A percentile compares a stretch with the other conserved stretches of the same genome.
Evolutionary conservation across 768 basidiomycete genomes (phyloP).

Genomic region (Clitopilus hobsonii): DNA sequence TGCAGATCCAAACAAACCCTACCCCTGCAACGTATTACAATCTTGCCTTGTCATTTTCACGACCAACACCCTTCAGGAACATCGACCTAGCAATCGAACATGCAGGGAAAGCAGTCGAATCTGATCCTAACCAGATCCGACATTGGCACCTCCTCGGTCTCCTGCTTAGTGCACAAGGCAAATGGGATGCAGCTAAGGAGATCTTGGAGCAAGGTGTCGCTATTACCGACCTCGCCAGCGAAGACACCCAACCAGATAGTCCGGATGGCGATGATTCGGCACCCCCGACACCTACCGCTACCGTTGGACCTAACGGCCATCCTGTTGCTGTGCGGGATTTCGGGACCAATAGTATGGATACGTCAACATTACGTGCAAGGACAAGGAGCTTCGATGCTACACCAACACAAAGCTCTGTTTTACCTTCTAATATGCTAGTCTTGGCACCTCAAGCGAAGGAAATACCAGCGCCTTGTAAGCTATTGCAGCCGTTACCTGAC

Average conservation of each 20-base stretch:
- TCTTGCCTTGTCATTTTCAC: slow-evolving; percentile 70
- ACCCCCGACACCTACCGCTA: neutral
- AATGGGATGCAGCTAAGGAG: slow-evolving; percentile 73
- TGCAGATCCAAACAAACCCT: slow-evolving; percentile 32
- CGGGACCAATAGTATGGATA: neutral
- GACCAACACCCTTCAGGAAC: slow-evolving; percentile 59
- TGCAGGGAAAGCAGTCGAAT: slow-evolving; percentile 71
- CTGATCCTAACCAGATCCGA: slow-evolving; percentile 54
- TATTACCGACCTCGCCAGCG: slow-evolving; percentile 21
- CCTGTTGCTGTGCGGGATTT: neutral
- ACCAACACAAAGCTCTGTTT: slow-evolving; percentile 2
- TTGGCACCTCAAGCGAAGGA: slow-evolving; percentile 14
- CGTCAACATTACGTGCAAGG: neutral
- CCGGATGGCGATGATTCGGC: slow-evolving; percentile 1
- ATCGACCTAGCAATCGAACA: slow-evolving; percentile 62
- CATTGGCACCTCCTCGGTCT: slow-evolving; percentile 92
- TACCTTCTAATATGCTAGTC: slow-evolving; percentile 7
- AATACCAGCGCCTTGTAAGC: slow-evolving; percentile 34
- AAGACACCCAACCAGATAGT: slow-evolving; percentile 3
- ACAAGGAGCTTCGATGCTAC: neutral
- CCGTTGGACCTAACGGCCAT: neutral
- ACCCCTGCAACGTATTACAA: slow-evolving; percentile 68
- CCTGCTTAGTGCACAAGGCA: slow-evolving; percentile 70
- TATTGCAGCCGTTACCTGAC: slow-evolving; percentile 44
- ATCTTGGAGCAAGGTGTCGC: slow-evolving; percentile 76